phyloP scores from a whole-genome alignment of 2,329 filamentous ascomycete genomes.

The Talaromyces sp. region DNA sequence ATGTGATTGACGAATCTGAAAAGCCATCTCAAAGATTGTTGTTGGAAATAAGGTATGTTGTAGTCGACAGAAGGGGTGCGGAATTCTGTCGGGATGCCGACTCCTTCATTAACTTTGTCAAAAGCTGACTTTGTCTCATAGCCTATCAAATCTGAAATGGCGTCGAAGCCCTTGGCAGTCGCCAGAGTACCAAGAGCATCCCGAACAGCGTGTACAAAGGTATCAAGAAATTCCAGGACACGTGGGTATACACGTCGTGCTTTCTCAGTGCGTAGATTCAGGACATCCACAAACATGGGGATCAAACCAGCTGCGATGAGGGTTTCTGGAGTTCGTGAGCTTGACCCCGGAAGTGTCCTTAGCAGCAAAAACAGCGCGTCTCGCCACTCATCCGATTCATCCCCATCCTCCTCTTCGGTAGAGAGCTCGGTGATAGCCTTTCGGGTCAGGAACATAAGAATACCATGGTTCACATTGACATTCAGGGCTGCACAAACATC shows the following conservation, averaged over 20 bases:
- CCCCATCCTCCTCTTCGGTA: conserved; percentile 51
- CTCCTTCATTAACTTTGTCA: conserved; percentile 59
- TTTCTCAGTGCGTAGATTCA: conserved; percentile 74
- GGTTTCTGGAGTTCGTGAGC: conserved; percentile 69
- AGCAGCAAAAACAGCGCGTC: conserved; percentile 85
- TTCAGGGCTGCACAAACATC: conserved; percentile 90
- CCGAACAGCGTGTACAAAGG: conserved; percentile 76
- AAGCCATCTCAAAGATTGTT: conserved; percentile 87
- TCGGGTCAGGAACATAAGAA: conserved; percentile 85
- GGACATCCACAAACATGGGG: conserved; percentile 81
- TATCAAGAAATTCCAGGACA: conserved; percentile 82
- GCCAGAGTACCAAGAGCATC: conserved; percentile 82
- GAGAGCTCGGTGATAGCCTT: conserved; percentile 83
- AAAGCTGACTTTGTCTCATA: conserved; percentile 70
- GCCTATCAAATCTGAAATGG: conserved; percentile 81
- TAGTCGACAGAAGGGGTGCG: conserved; percentile 86
- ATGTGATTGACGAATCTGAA: conserved; percentile 96
- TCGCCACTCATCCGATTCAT: conserved; percentile 80
- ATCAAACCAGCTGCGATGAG: conserved; percentile 87
- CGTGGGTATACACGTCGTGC: conserved; percentile 80
- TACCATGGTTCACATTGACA: conserved; percentile 92
- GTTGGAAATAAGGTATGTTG: conserved; percentile 84
- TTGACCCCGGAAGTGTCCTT: conserved; percentile 67
- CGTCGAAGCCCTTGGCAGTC: conserved; percentile 75
- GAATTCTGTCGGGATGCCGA: conserved; percentile 66